Evolutionary conservation across 164 flowering plant species (phyloP).

Genomic region (Umbilicus rupestris): DNA sequence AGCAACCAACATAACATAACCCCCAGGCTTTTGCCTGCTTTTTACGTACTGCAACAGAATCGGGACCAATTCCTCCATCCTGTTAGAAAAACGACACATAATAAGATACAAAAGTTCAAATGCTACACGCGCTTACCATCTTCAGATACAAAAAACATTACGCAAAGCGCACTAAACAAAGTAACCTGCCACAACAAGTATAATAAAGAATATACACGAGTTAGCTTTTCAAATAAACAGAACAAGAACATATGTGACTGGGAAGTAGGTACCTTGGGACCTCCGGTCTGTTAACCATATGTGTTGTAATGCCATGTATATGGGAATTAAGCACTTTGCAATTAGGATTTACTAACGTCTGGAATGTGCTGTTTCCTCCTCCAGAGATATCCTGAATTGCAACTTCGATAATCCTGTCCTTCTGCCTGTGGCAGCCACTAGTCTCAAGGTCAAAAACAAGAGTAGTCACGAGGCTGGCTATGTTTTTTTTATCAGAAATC

Average conservation of each 20-base stretch:
- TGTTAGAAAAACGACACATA: constrained; percentile 16
- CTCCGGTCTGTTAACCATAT: constrained; percentile 66
- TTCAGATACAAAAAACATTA: not conserved
- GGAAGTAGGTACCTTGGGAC: constrained; percentile 62
- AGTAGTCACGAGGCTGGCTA: constrained; percentile 36
- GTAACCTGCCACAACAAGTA: not conserved
- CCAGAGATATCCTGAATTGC: constrained; percentile 75
- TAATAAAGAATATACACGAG: not conserved
- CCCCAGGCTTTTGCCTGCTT: constrained; percentile 72
- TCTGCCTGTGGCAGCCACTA: constrained; percentile 59
- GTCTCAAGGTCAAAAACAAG: constrained; percentile 81
- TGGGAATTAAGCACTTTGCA: constrained; percentile 44
- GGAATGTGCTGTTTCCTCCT: constrained; percentile 81
- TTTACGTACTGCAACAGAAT: constrained; percentile 44
- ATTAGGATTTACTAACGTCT: constrained; percentile 71
- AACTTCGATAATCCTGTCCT: constrained; percentile 66
- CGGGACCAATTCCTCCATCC: constrained; percentile 82
- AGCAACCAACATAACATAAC: constrained; percentile 48
- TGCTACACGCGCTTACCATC: not conserved
- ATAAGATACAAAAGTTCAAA: not conserved
- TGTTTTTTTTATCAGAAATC: constrained; percentile 26
- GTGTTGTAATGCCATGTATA: constrained; percentile 59
- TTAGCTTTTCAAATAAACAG: not conserved
- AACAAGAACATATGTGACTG: not conserved
- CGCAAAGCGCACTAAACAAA: not conserved